These are phyloP conservation scores for Berkeleyomyces rouxiae DNA, from an alignment of 2,329 filamentous ascomycete species.

Conservation along the genomic window DNA sequence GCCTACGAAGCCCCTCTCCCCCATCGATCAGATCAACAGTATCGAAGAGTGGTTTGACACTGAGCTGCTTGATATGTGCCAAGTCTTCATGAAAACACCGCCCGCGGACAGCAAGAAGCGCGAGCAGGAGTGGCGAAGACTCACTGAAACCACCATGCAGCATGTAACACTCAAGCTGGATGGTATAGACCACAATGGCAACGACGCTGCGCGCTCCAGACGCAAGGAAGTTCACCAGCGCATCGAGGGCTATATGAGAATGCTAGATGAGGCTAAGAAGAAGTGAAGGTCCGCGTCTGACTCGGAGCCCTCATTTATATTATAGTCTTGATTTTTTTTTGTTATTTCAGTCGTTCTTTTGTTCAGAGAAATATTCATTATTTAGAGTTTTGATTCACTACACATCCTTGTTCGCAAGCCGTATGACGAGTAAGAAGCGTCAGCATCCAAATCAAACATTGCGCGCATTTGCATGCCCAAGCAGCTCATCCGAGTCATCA, in stretches of 20 bases:
- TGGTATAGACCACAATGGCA: constrained; percentile 55
- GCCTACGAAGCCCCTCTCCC: constrained; percentile 1
- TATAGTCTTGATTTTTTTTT: not conserved
- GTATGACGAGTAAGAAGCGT: not conserved
- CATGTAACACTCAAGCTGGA: constrained; percentile 65
- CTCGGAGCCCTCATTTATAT: not conserved
- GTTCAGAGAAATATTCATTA: not conserved
- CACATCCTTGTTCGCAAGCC: not conserved
- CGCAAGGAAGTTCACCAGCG: constrained; percentile 59
- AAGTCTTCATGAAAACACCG: constrained; percentile 43
- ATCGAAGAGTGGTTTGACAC: constrained; percentile 47
- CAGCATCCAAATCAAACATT: not conserved
- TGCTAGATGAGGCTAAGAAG: constrained; percentile 36
- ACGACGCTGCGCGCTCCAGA: constrained; percentile 43
- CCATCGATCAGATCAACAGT: constrained; percentile 48
- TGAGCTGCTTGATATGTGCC: constrained; percentile 48
- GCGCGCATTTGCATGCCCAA: not conserved
- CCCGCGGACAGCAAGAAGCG: constrained; percentile 50
- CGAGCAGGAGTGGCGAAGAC: constrained; percentile 55
- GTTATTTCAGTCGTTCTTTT: not conserved
- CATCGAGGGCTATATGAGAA: constrained; percentile 49
- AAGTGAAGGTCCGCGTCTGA: not conserved
- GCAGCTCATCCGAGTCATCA: not conserved
- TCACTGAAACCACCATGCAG: constrained; percentile 61
- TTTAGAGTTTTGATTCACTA: not conserved